Evolutionary conservation across 2,329 filamentous ascomycete species (phyloP).

Genomic region (Verticillium nubilum): DNA sequence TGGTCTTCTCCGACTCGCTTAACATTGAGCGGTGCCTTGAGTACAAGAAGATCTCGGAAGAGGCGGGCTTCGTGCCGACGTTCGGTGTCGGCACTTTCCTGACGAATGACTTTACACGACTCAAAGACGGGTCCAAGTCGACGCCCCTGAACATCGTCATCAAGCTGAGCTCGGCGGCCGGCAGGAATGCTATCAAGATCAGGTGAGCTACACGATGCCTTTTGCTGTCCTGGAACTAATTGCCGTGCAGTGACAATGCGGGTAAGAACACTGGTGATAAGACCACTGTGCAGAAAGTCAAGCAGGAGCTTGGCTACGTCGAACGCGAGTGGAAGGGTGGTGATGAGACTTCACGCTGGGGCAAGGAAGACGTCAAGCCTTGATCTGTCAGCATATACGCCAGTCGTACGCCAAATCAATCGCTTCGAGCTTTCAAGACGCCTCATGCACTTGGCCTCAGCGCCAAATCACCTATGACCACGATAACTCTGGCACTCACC

Average conservation of each 20-base stretch:
- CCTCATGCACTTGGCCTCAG: too few relatives aligned
- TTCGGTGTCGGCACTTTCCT: conserved; percentile 96
- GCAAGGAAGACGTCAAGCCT: conserved; percentile 33
- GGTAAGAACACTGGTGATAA: conserved; percentile 93
- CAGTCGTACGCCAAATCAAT: neutral
- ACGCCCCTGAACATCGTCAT: conserved; percentile 95
- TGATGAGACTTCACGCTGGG: conserved; percentile 82
- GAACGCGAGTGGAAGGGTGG: conserved; percentile 80
- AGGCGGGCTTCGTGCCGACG: conserved; percentile 73
- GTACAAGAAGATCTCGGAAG: conserved; percentile 80
- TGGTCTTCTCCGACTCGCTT: conserved; percentile 94
- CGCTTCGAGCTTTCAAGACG: neutral
- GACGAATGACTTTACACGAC: conserved; percentile 85
- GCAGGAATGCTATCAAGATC: conserved; percentile 83
- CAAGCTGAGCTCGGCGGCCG: conserved; percentile 82
- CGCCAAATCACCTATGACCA: too few relatives aligned
- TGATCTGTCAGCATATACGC: conserved; percentile 2
- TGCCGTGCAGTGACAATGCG: conserved; percentile 59
- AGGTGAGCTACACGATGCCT: conserved; percentile 33
- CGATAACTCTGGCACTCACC: too few relatives aligned
- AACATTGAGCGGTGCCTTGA: conserved; percentile 86
- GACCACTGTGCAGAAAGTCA: conserved; percentile 73
- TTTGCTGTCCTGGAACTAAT: conserved; percentile 46
- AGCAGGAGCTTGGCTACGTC: conserved; percentile 77
- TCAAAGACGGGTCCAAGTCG: conserved; percentile 73